Evolutionary conservation across 495 filamentous ascomycete species (phyloP).

Genomic region (Aspergillus campestris): DNA sequence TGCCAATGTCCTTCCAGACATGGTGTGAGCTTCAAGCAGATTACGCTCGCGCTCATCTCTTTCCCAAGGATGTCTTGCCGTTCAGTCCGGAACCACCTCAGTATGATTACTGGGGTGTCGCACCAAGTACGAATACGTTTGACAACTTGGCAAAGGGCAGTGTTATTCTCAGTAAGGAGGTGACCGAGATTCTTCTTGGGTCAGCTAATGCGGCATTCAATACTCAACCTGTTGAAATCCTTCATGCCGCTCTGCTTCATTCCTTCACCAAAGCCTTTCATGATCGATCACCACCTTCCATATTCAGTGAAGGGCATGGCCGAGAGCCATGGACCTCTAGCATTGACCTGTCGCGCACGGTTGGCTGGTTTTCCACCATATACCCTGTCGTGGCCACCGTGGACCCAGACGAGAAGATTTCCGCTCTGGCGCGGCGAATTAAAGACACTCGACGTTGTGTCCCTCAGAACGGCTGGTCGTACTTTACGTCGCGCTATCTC

Average conservation of each 20-base stretch:
- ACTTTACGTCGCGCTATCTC: conserved; percentile 17
- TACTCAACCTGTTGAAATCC: conserved; percentile 35
- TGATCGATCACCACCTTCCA: conserved; percentile 36
- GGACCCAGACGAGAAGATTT: conserved; percentile 2
- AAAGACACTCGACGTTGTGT: conserved; percentile 17
- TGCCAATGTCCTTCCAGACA: no score
- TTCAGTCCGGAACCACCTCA: no score
- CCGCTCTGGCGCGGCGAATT: no score
- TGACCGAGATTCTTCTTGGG: conserved; percentile 39
- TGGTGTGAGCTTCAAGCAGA: no score
- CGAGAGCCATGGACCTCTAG: conserved; percentile 28
- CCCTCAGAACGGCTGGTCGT: conserved; percentile 26
- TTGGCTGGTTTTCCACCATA: conserved; percentile 47
- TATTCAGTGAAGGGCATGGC: conserved; percentile 40
- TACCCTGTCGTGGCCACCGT: conserved; percentile 19
- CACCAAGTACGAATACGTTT: no score
- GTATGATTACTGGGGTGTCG: no score
- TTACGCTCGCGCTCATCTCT: no score
- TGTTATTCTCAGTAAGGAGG: no score
- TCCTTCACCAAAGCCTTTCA: conserved; percentile 29
- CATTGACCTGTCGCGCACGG: conserved; percentile 37
- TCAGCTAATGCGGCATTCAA: conserved; percentile 21
- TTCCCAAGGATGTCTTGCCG: no score
- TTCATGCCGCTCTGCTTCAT: conserved; percentile 28
- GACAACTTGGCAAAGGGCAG: no score